A percentile compares a stretch with the other conserved stretches of the same genome.
These are phyloP conservation scores for Nakazawaea molendinolei DNA, from an alignment of 805 yeast genomes.

Conservation along the genomic window DNA sequence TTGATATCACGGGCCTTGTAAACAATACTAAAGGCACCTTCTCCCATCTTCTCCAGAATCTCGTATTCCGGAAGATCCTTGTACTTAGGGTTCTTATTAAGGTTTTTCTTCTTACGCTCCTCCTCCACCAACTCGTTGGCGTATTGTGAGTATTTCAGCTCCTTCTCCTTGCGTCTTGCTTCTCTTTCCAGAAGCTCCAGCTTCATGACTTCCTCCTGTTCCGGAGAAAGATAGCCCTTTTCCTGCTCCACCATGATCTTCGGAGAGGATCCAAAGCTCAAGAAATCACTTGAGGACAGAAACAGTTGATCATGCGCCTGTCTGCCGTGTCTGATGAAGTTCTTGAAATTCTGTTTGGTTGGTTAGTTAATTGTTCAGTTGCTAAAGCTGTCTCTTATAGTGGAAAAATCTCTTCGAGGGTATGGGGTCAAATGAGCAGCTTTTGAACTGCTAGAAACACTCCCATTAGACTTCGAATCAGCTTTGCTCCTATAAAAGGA, in stretches of 20 bases:
- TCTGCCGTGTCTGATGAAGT: slow-evolving; percentile 37
- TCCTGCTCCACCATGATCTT: neutral
- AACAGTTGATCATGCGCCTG: slow-evolving; percentile 22
- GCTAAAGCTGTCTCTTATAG: too few relatives aligned
- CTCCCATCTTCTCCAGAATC: slow-evolving; percentile 43
- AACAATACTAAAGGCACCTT: slow-evolving; percentile 89
- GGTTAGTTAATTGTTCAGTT: too few relatives aligned
- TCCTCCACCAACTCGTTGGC: slow-evolving; percentile 27
- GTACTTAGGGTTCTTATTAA: slow-evolving; percentile 16
- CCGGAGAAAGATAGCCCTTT: neutral
- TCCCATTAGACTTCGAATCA: too few relatives aligned
- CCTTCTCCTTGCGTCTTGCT: slow-evolving; percentile 15
- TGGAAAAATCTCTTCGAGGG: too few relatives aligned
- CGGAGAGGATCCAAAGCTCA: slow-evolving; percentile 3
- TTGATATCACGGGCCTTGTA: slow-evolving; percentile 55
- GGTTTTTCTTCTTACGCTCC: slow-evolving; percentile 20
- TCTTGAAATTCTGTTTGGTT: slow-evolving; percentile 36
- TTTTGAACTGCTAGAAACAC: too few relatives aligned
- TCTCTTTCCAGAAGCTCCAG: slow-evolving; percentile 2
- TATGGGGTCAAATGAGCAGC: too few relatives aligned
- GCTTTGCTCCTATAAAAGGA: too few relatives aligned
- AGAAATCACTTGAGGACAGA: slow-evolving; percentile 6
- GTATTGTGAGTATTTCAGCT: slow-evolving; percentile 22
- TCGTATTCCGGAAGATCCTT: slow-evolving; percentile 21
- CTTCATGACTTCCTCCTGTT: neutral